Conservation (phyloP, 306 rosid species). For the Medicago truncatula region DNA sequence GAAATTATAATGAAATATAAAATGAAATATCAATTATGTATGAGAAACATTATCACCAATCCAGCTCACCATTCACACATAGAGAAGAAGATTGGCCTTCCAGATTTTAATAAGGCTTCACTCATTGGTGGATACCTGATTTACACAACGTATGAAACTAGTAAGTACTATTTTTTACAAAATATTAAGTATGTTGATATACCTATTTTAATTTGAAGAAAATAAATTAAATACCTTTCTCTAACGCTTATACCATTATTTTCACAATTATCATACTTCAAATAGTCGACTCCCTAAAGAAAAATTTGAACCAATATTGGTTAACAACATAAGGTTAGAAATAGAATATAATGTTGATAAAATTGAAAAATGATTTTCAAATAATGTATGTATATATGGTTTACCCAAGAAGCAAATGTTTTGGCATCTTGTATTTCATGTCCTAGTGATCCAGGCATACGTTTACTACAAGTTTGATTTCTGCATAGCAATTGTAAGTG, state of each 20-base stretch:
- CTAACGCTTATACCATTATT: slow-evolving; percentile 9
- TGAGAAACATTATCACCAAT: slow-evolving; percentile 3
- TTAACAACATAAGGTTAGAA: neutral
- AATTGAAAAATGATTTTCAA: neutral
- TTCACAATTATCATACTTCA: slow-evolving; percentile 75
- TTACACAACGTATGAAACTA: slow-evolving; percentile 1
- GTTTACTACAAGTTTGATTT: slow-evolving; percentile 58
- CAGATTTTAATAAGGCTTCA: slow-evolving; percentile 55
- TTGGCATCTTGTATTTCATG: slow-evolving; percentile 72
- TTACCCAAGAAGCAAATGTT: slow-evolving; percentile 75
- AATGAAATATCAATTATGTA: neutral
- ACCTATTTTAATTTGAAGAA: neutral
- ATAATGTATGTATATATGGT: neutral
- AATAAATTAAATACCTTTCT: neutral
- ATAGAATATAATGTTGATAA: neutral
- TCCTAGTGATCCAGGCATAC: slow-evolving; percentile 73
- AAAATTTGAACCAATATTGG: neutral
- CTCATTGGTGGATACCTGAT: slow-evolving; percentile 69
- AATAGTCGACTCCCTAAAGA: slow-evolving; percentile 65
- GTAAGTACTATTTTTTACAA: neutral
- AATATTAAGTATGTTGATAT: too few species aligned
- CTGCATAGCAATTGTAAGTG: slow-evolving; percentile 35
- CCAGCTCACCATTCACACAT: slow-evolving; percentile 73
- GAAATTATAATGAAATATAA: neutral
- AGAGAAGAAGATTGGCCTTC: slow-evolving; percentile 62